Evolutionary conservation across 345 rosid genomes (phyloP).

Genomic region (Orychophragmus violaceus): DNA sequence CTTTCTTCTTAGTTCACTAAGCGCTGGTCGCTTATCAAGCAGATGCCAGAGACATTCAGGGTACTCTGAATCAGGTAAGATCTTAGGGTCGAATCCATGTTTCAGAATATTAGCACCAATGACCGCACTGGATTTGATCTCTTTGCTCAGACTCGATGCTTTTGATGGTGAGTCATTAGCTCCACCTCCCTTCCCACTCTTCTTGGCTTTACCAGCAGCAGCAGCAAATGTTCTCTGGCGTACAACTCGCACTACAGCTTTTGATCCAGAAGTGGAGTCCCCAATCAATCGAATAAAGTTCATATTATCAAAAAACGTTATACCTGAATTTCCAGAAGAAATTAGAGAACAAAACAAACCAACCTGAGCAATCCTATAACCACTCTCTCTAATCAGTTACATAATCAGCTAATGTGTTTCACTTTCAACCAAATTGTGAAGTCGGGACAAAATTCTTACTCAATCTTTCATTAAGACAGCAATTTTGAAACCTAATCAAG

Average conservation of each 20-base stretch:
- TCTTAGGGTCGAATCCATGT: constrained; percentile 82
- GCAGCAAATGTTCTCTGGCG: constrained; percentile 56
- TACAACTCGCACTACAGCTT: constrained; percentile 33
- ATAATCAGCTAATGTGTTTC: no score
- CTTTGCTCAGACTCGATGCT: constrained; percentile 70
- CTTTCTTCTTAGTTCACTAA: constrained; percentile 69
- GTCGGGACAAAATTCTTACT: no score
- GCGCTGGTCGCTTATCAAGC: constrained; percentile 61
- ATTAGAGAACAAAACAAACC: neutral
- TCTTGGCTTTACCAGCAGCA: constrained; percentile 57
- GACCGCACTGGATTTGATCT: constrained; percentile 70
- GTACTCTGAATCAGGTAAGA: constrained; percentile 62
- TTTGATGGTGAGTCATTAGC: constrained; percentile 60
- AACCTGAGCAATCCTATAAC: neutral
- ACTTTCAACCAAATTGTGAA: no score
- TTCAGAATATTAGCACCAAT: constrained; percentile 85
- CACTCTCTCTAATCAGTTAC: no score
- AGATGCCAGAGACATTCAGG: constrained; percentile 88
- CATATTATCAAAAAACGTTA: neutral
- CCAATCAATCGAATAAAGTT: neutral
- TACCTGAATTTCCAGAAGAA: neutral
- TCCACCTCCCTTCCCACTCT: constrained; percentile 63
- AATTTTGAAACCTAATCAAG: no score
- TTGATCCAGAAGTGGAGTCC: neutral
- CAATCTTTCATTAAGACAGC: no score